Conservation (phyloP, 371 early-diverging fungal genomes). For the Mortierella sp. region DNA sequence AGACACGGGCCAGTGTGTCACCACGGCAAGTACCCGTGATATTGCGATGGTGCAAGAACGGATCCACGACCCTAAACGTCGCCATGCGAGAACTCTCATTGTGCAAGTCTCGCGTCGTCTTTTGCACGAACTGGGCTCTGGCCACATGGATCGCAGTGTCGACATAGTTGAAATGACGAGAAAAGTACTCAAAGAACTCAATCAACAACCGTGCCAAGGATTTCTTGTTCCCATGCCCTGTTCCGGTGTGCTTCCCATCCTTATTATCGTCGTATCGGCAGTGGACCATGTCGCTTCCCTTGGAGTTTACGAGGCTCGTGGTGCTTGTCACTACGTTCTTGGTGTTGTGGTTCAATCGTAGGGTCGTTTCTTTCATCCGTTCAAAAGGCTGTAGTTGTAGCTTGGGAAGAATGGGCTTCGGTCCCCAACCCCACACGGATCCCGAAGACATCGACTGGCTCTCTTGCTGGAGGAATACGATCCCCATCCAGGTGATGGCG, state of each 20-base stretch:
- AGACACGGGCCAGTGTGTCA: slow-evolving; percentile 19
- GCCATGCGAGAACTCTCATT: slow-evolving; percentile 10
- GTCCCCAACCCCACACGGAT: slow-evolving; percentile 7
- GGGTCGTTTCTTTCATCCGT: slow-evolving; percentile 20
- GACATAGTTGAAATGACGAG: slow-evolving; percentile 26
- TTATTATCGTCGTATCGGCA: slow-evolving; percentile 29
- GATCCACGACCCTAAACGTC: slow-evolving; percentile 39
- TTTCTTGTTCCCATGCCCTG: slow-evolving; percentile 25
- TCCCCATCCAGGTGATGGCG: slow-evolving; percentile 43
- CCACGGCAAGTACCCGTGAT: slow-evolving; percentile 37
- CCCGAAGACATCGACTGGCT: neutral
- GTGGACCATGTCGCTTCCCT: slow-evolving; percentile 20
- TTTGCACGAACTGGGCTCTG: slow-evolving; percentile 13
- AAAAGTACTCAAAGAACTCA: slow-evolving; percentile 45
- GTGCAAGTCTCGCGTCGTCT: slow-evolving; percentile 16
- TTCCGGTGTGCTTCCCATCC: slow-evolving; percentile 27
- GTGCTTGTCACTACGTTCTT: slow-evolving; percentile 1
- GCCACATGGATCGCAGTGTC: slow-evolving; percentile 24
- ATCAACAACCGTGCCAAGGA: slow-evolving; percentile 28
- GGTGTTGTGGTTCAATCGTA: slow-evolving; percentile 25
- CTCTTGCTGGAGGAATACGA: slow-evolving; percentile 37
- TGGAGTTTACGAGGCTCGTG: slow-evolving; percentile 14
- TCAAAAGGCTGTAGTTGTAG: slow-evolving; percentile 35
- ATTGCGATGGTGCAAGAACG: slow-evolving; percentile 46
- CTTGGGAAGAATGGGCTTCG: slow-evolving; percentile 22